Evolutionary conservation across 1,284 basidiomycete species (phyloP).

Genomic region (Ustilago sp.): DNA sequence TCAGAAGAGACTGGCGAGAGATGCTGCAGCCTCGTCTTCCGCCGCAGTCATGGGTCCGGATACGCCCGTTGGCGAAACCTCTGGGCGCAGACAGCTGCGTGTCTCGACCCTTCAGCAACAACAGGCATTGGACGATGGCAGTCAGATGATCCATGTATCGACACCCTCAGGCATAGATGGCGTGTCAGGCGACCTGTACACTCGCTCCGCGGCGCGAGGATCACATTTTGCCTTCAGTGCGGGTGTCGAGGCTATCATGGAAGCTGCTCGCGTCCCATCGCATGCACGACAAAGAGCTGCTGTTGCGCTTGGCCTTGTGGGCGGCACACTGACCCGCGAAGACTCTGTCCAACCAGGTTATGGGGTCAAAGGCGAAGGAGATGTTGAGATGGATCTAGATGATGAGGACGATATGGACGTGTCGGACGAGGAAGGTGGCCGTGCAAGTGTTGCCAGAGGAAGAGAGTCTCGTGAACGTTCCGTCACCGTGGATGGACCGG

Average conservation of each 20-base stretch:
- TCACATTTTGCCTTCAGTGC: conserved; percentile 35
- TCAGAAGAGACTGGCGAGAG: conserved; percentile 33
- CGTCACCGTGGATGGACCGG: conserved; percentile 21
- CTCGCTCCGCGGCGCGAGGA: conserved; percentile 21
- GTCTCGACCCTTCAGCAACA: conserved; percentile 16
- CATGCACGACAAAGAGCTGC: conserved; percentile 44
- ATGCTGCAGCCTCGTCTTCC: conserved; percentile 17
- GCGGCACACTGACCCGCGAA: conserved; percentile 33
- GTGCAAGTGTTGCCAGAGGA: conserved; percentile 18
- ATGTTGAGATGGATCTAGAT: conserved; percentile 39
- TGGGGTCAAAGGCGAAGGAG: conserved; percentile 17
- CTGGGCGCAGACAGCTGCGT: conserved; percentile 30
- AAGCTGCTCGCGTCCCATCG: conserved; percentile 39
- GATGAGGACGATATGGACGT: conserved; percentile 35
- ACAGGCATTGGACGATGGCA: conserved; percentile 11
- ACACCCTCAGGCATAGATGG: conserved; percentile 2
- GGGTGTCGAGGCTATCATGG: conserved; percentile 44
- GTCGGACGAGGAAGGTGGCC: conserved; percentile 30
- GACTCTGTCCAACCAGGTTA: conserved; percentile 24
- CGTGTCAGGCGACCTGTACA: conserved; percentile 11
- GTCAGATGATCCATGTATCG: conserved; percentile 7
- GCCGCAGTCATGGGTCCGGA: neutral
- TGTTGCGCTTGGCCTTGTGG: conserved; percentile 35
- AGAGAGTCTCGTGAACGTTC: conserved; percentile 38
- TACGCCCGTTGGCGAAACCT: conserved; percentile 1